Conservation (phyloP, 257 asterid genomes). For the Solanum pennellii region DNA sequence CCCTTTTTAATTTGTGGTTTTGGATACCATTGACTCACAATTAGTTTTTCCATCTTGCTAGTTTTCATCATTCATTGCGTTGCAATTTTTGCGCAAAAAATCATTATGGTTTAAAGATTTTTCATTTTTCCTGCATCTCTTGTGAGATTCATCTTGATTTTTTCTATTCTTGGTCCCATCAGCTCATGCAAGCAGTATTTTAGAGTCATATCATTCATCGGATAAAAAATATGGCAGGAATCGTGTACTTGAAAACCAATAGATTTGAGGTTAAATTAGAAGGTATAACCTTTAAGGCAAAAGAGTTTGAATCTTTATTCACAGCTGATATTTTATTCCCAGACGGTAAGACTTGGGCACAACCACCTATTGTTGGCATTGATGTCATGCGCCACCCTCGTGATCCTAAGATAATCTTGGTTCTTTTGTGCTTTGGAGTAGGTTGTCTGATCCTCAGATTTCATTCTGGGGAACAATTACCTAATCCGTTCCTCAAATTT, state of each 20-base stretch:
- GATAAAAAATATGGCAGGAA: slow-evolving; percentile 53
- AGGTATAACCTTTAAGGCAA: slow-evolving; percentile 72
- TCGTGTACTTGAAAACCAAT: slow-evolving; percentile 57
- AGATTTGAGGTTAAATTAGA: slow-evolving; percentile 77
- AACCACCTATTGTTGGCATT: slow-evolving; percentile 63
- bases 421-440: slow-evolving; percentile 62
- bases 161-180: background rate
- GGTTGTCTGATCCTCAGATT: slow-evolving; percentile 72
- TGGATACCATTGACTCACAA: background rate
- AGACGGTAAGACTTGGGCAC: slow-evolving; percentile 46
- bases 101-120: background rate
- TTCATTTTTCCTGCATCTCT: slow-evolving; percentile 10
- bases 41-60: background rate
- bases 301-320: slow-evolving; percentile 63
- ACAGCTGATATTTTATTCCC: slow-evolving; percentile 67
- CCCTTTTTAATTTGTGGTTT: background rate
- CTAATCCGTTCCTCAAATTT: slow-evolving; percentile 36
- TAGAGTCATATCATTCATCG: background rate
- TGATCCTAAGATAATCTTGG: slow-evolving; percentile 39
- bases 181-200: background rate
- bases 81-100: background rate
- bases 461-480: slow-evolving; percentile 36
- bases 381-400: slow-evolving; percentile 89
- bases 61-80: background rate
- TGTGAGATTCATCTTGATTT: background rate